Evolutionary conservation across 352 stramenopile species (phyloP), one percentile per base, ranked within the genome.

Genomic region (Phytophthora megakarya): DNA sequence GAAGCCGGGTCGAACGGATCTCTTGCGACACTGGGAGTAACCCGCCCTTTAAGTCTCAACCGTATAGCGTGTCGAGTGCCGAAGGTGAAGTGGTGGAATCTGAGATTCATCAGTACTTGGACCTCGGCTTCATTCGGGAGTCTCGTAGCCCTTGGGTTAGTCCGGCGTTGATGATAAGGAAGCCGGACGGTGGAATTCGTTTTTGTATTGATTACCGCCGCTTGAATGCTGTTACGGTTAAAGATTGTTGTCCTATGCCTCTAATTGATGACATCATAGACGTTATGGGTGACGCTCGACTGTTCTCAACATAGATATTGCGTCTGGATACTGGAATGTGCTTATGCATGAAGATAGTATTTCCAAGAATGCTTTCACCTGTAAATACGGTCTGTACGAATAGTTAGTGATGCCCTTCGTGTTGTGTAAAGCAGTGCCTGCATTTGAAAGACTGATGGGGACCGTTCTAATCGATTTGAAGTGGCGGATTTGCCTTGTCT

Each of bases 81-180:
- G 44, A 68, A 28, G 4, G 51, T 40, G 10, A 60, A 3, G 51
- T 60, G 0, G 50, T 60, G 51, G 48, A 56, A 18, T 18, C 39
- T 0, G 52, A 66, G 9, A 61, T 61, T 0, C 32, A 60, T 2
- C 58, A 55, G 30, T 66, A 66, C 18, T 18, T 61, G n/a, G 48
- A 44, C 3, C 11, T 50, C 3, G 25, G 16, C 0, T 9, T 65
- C 0, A 58, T 58, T 3, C 33, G 37, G 2, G 15, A 23, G 0
- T 65, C 45, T 0, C 50, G 30, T 2, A 56, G 59, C 30, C 59
- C 43, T 0, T 67, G 49, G 59, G 43, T 50, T 0, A 67, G 59
- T 7, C 50, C 49, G 0, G 59, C 61, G 0, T 25, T 67, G 0
- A 67, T 67, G 49, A n/a, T n/a, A n/a, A n/a, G n/a, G n/a, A n/a